Percentiles rank a stretch among this genome's conserved stretches.
Conservation (phyloP, 352 stramenopile genomes). For the Globisporangium spiculum region DNA sequence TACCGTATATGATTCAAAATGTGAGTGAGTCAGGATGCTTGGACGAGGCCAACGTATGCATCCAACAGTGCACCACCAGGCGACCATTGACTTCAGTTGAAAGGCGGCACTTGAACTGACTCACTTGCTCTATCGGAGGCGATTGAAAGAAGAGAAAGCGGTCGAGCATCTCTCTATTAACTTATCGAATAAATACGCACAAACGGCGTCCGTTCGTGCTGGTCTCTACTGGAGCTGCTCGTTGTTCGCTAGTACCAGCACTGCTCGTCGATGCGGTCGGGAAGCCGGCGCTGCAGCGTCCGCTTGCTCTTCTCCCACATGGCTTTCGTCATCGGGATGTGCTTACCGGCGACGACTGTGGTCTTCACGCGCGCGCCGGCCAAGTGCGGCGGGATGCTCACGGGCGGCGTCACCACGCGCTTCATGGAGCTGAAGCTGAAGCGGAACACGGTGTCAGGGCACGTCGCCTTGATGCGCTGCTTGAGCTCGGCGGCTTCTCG, state of each 20-base stretch:
- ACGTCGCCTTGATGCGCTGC: conserved; percentile 44
- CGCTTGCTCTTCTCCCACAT: conserved; percentile 59
- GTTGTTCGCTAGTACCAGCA: not conserved
- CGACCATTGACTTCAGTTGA: no score
- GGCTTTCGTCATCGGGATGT: conserved; percentile 53
- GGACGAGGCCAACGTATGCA: no score
- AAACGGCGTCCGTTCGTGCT: not conserved
- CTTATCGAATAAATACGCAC: conserved; percentile 1
- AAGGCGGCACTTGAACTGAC: no score
- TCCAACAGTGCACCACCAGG: no score
- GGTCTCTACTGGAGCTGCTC: not conserved
- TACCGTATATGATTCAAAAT: no score
- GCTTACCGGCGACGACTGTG: conserved; percentile 52
- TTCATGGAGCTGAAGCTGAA: conserved; percentile 67
- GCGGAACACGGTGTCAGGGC: conserved; percentile 41
- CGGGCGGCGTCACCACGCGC: conserved; percentile 48
- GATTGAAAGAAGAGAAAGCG: not conserved
- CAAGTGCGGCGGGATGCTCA: conserved; percentile 42
- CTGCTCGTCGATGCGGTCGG: conserved; percentile 23
- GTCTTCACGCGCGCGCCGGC: conserved; percentile 24
- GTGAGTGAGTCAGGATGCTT: no score
- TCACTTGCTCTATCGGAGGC: not conserved
- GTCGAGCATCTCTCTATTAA: conserved; percentile 3
- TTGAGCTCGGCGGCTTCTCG: conserved; percentile 54
- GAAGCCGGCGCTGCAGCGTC: conserved; percentile 9